Evolutionary conservation across 1,139 yeast genomes (phyloP), one percentile per base, ranked within the genome.

Genomic region (Nakaseomyces kungkrabaensis): DNA sequence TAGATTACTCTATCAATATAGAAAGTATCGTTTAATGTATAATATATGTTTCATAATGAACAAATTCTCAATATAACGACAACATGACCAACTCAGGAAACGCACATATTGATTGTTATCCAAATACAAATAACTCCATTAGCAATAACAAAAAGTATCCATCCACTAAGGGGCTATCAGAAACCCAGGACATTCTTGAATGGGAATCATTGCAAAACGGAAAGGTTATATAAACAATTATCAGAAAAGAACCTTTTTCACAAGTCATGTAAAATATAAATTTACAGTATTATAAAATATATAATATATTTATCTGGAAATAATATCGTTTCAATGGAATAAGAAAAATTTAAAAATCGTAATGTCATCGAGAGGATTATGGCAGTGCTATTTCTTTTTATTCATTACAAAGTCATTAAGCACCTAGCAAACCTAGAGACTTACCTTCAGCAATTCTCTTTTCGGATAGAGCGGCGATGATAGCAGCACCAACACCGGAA

Each of bases 401-500:
- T 4, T 41, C 44, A 41, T 41, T 41, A 41, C 44, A 41, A 25
- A 5, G 44, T 41, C 34, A 41, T 41, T 46, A 46, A 33, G 45
- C 45, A 41, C 49, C 49, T 8, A 42, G n/a, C 27, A 76, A 68
- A 66, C 97, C 97, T 50, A 89, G 90, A 55, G 92, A 80, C 61
- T 76, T 72, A 47, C 90, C 90, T 51, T 77, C 73, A 49, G 73
- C 72, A 62, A 85, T 72, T 73, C 97, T 82, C 69, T 79, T 73
- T 69, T 83, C 80, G 50, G 97, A 86, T 70, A 90, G 78, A 51
- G 97, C 97, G 50, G 97, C 97, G 71, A 90, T 90, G 60, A 92
- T 78, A 48, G 97, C 98, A 50, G 97, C 97, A 64, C 97, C 97
- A 43, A 86, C 97, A 72, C 97, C 98, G 50, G 95, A 83, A 60